phyloP scores from a whole-genome alignment of 257 asterid genomes.

The Penstemon newberryi region DNA sequence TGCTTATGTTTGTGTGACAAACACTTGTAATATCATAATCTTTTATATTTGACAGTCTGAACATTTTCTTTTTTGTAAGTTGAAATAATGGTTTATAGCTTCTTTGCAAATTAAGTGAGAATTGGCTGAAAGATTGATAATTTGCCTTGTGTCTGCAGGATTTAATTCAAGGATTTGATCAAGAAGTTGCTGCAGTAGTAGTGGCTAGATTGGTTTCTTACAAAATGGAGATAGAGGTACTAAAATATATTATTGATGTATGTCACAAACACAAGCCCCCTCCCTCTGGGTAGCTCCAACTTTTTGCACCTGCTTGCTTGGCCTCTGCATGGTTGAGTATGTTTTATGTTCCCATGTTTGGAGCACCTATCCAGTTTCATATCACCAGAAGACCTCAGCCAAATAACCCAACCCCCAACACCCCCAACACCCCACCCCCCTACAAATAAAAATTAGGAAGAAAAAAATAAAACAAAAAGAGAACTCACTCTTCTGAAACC shows the following conservation, averaged over 20 bases:
- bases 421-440: too few relatives aligned
- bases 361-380: too few relatives aligned
- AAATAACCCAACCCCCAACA: too few relatives aligned
- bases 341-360: too few relatives aligned
- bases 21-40: constrained; percentile 13
- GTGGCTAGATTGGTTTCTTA: constrained; percentile 90
- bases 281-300: too few relatives aligned
- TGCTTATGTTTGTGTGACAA: background rate
- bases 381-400: too few relatives aligned
- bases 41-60: background rate
- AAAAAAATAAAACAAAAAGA: too few relatives aligned
- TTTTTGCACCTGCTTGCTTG: too few relatives aligned
- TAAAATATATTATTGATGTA: background rate
- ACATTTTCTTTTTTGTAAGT: background rate
- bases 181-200: constrained; percentile 94
- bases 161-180: constrained; percentile 93
- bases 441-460: too few relatives aligned
- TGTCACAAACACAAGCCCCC: background rate
- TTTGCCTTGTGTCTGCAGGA: constrained; percentile 52
- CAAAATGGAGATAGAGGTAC: constrained; percentile 98
- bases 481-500: too few relatives aligned
- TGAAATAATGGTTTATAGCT: background rate
- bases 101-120: constrained; percentile 4
- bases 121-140: constrained; percentile 19
- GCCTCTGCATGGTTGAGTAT: too few relatives aligned